Conservation (phyloP, 2,329 filamentous ascomycete genomes). For the Ophioceras dolichostomum region DNA sequence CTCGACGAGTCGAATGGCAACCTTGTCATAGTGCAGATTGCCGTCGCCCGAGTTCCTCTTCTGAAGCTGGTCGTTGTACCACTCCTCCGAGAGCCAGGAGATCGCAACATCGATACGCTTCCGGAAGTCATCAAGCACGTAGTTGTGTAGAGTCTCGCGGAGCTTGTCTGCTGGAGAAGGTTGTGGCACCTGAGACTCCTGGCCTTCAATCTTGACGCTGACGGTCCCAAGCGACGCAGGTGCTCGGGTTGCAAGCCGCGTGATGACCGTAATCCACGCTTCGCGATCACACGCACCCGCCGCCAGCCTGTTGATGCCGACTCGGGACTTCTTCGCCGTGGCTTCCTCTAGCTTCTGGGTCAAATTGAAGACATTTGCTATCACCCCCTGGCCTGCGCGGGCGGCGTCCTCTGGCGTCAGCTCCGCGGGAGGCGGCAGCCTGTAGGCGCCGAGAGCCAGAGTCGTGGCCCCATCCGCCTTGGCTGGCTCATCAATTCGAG, state of each 20-base stretch:
- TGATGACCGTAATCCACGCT: slow-evolving; percentile 82
- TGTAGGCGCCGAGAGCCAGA: slow-evolving; percentile 65
- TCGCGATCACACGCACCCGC: slow-evolving; percentile 76
- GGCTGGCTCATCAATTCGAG: slow-evolving; percentile 37
- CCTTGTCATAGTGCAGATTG: slow-evolving; percentile 63
- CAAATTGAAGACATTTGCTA: slow-evolving; percentile 67
- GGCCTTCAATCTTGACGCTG: slow-evolving; percentile 37
- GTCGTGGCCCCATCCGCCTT: slow-evolving; percentile 32
- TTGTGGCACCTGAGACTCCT: slow-evolving; percentile 4
- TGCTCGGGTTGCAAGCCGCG: slow-evolving; percentile 71
- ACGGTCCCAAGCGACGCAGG: slow-evolving; percentile 55
- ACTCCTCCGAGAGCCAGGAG: slow-evolving; percentile 92
- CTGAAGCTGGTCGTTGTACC: slow-evolving; percentile 71
- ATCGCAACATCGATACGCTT: slow-evolving; percentile 82
- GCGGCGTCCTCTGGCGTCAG: slow-evolving; percentile 59
- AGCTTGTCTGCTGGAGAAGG: slow-evolving; percentile 54
- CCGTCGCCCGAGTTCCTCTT: slow-evolving; percentile 27
- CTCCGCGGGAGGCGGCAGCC: slow-evolving; percentile 62
- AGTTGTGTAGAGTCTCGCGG: slow-evolving; percentile 69
- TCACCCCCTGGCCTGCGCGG: slow-evolving; percentile 62
- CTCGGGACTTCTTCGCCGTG: slow-evolving; percentile 45
- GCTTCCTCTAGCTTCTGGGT: slow-evolving; percentile 62
- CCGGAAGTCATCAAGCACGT: slow-evolving; percentile 86
- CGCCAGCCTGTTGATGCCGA: slow-evolving; percentile 73
- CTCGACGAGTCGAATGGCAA: slow-evolving; percentile 71